Evolutionary conservation across 768 basidiomycete genomes (phyloP).

Genomic region (Tylopilus rubrobrunneus): DNA sequence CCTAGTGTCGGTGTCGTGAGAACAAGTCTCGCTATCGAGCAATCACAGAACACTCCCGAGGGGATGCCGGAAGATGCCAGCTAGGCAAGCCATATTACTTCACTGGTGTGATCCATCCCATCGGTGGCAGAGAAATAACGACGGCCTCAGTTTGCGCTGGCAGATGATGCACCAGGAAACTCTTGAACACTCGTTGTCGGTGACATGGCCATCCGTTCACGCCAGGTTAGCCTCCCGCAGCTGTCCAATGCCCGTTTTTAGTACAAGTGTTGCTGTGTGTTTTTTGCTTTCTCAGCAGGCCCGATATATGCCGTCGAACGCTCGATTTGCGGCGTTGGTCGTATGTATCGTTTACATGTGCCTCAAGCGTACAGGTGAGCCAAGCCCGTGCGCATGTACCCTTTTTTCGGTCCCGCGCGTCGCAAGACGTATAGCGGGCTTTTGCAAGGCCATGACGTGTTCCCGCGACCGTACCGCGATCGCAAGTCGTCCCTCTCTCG

Average conservation of each 20-base stretch:
- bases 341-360: neutral
- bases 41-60: slow-evolving; percentile 15
- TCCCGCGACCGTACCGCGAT: slow-evolving; percentile 29
- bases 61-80: slow-evolving; percentile 17
- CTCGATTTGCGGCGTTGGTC: slow-evolving; percentile 8
- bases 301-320: slow-evolving; percentile 3
- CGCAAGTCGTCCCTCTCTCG: slow-evolving; percentile 3
- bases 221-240: slow-evolving; percentile 23
- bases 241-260: slow-evolving; percentile 7
- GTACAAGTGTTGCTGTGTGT: slow-evolving; percentile 12
- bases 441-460: slow-evolving; percentile 9
- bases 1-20: slow-evolving; percentile 9
- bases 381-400: neutral
- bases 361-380: slow-evolving; percentile 6
- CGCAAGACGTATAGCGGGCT: slow-evolving; percentile 10
- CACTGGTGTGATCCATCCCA: slow-evolving; percentile 12
- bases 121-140: slow-evolving; percentile 17
- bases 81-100: slow-evolving; percentile 21
- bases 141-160: slow-evolving; percentile 13
- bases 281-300: neutral
- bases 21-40: slow-evolving; percentile 8
- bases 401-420: slow-evolving; percentile 1
- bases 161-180: slow-evolving; percentile 24
- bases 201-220: slow-evolving; percentile 7
- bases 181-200: slow-evolving; percentile 8